These are phyloP conservation scores for Boletus tomentosulus DNA, from an alignment of 768 basidiomycete genomes.

Conservation along the genomic window DNA sequence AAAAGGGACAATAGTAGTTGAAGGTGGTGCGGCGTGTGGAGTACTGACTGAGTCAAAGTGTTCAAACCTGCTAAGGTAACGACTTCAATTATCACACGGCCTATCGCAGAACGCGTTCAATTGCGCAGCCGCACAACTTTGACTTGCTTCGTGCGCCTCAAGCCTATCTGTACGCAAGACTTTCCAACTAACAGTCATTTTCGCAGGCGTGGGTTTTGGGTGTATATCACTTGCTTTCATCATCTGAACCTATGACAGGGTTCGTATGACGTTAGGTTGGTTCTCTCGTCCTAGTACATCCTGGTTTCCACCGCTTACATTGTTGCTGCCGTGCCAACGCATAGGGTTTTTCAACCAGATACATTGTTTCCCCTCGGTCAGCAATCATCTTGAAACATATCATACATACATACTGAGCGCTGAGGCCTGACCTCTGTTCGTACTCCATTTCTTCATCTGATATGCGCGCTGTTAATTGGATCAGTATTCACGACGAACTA, in stretches of 20 bases:
- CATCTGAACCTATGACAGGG: not conserved
- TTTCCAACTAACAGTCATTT: not conserved
- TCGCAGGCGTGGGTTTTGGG: not conserved
- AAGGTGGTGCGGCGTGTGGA: conserved; percentile 4
- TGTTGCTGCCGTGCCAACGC: not conserved
- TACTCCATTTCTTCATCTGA: conserved; percentile 16
- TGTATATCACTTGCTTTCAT: not conserved
- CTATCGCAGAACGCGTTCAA: no score
- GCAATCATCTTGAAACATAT: not conserved
- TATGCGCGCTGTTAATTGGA: conserved; percentile 9
- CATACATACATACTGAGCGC: not conserved
- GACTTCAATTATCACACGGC: not conserved
- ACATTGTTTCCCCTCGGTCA: not conserved
- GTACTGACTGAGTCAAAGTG: conserved; percentile 2
- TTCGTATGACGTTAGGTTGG: not conserved
- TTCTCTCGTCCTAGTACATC: not conserved
- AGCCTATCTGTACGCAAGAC: no score
- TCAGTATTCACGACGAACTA: conserved; percentile 2
- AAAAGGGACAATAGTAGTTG: conserved; percentile 1
- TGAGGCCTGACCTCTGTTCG: conserved; percentile 9
- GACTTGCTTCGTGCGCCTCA: no score
- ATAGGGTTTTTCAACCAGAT: not conserved
- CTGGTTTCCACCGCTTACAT: not conserved
- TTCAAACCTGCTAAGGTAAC: conserved; percentile 4
- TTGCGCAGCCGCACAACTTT: no score